A percentile compares a stretch with the other conserved stretches of the same genome.
Conservation (phyloP, 2,329 filamentous ascomycete genomes). For the Exophiala viscosa region DNA sequence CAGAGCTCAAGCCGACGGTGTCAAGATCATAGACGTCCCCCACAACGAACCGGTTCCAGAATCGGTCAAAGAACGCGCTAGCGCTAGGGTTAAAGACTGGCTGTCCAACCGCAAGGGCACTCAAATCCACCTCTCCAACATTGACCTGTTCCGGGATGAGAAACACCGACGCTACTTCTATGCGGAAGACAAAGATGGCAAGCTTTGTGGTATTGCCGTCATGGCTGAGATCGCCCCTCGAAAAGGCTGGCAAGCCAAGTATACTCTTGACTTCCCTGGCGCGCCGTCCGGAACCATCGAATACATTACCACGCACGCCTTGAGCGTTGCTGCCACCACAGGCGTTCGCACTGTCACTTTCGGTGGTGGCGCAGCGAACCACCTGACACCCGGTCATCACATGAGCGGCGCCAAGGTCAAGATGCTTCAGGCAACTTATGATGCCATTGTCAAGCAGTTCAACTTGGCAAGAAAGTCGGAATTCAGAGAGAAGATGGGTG, state of each 20-base stretch:
- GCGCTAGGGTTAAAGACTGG: slow-evolving; percentile 75
- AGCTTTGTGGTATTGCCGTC: slow-evolving; percentile 72
- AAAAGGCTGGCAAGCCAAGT: slow-evolving; percentile 92
- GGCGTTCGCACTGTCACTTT: slow-evolving; percentile 74
- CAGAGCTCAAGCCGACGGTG: slow-evolving; percentile 74
- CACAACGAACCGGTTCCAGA: slow-evolving; percentile 61
- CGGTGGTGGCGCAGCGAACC: slow-evolving; percentile 72
- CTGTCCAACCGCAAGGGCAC: slow-evolving; percentile 72
- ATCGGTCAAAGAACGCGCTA: slow-evolving; percentile 65
- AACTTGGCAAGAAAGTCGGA: slow-evolving; percentile 79
- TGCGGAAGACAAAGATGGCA: slow-evolving; percentile 67
- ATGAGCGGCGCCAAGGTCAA: slow-evolving; percentile 75
- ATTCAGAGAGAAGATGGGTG: slow-evolving; percentile 87
- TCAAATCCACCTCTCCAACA: slow-evolving; percentile 86
- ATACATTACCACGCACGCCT: slow-evolving; percentile 68
- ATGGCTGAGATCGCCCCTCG: slow-evolving; percentile 74
- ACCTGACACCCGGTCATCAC: slow-evolving; percentile 75
- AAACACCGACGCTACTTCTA: slow-evolving; percentile 83
- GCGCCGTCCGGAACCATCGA: slow-evolving; percentile 86
- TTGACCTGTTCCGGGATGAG: slow-evolving; percentile 80
- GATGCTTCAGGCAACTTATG: slow-evolving; percentile 78
- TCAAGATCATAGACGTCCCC: slow-evolving; percentile 72
- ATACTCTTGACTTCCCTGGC: slow-evolving; percentile 87
- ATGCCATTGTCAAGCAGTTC: slow-evolving; percentile 74
- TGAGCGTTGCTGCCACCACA: slow-evolving; percentile 57